Conservation (phyloP, 1,284 basidiomycete genomes). For the Puccinia novopanici region DNA sequence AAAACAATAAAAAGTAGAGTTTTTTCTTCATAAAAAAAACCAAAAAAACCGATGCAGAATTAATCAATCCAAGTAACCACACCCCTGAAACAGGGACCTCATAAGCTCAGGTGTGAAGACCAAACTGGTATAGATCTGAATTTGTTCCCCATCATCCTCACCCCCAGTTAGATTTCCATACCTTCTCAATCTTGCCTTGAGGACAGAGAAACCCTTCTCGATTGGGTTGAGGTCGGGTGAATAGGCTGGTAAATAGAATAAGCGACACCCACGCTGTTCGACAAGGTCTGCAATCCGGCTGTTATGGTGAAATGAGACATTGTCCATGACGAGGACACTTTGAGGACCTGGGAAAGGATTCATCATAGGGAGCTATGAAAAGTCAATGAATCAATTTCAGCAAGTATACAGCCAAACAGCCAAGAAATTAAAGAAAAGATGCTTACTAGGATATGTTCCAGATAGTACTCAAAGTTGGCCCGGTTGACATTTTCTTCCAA, state of each 20-base stretch:
- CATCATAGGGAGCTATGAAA: neutral
- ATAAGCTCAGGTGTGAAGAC: neutral
- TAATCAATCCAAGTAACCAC: neutral
- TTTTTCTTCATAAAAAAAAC: no score
- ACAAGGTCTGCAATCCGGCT: neutral
- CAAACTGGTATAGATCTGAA: neutral
- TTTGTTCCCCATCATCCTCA: neutral
- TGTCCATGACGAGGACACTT: conserved; percentile 3
- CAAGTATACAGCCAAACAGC: neutral
- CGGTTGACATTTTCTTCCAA: neutral
- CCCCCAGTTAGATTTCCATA: neutral
- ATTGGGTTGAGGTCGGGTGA: conserved; percentile 1
- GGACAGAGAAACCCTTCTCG: neutral
- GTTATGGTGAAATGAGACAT: neutral
- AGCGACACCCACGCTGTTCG: neutral
- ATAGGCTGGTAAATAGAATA: neutral
- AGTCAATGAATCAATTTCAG: neutral
- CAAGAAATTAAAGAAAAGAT: neutral
- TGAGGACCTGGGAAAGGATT: conserved; percentile 9
- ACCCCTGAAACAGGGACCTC: neutral
- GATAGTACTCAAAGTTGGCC: conserved; percentile 1
- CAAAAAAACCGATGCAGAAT: no score
- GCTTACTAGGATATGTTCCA: neutral
- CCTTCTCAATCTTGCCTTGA: neutral
- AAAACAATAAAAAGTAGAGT: no score